These are phyloP conservation scores for Metschnikowia colocasiae DNA, from an alignment of 805 yeast genomes.

Conservation along the genomic window DNA sequence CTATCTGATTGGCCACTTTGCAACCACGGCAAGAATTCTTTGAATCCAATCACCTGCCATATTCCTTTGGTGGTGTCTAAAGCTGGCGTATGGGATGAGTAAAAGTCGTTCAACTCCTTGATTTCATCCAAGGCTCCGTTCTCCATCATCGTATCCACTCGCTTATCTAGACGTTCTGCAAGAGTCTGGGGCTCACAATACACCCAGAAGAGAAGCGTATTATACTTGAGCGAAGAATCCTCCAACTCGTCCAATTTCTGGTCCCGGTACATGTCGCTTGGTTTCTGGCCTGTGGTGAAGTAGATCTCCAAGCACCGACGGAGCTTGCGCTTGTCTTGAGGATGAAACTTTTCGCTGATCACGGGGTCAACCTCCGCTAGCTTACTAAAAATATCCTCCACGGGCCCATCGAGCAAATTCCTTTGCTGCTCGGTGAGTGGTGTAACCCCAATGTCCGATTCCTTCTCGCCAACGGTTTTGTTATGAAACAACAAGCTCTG, in stretches of 20 bases:
- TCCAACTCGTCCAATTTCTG: constrained; percentile 47
- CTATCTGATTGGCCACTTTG: constrained; percentile 15
- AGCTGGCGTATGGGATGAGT: constrained; percentile 25
- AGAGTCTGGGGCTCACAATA: constrained; percentile 60
- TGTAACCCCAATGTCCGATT: constrained; percentile 23
- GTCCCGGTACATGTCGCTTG: constrained; percentile 65
- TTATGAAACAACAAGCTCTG: constrained; percentile 74
- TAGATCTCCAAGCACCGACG: constrained; percentile 78
- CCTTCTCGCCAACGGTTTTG: constrained; percentile 48
- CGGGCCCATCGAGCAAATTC: constrained; percentile 53
- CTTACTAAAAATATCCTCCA: constrained; percentile 45
- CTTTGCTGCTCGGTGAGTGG: constrained; percentile 30
- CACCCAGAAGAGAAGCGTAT: constrained; percentile 77
- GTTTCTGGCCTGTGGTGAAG: constrained; percentile 58
- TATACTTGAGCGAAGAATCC: constrained; percentile 51
- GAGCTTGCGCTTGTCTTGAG: constrained; percentile 78
- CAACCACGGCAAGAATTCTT: constrained; percentile 79
- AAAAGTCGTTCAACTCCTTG: constrained; percentile 49
- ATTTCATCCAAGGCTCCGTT: constrained; percentile 72
- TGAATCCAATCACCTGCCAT: constrained; percentile 94
- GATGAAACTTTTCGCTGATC: constrained; percentile 81
- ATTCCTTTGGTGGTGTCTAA: constrained; percentile 70
- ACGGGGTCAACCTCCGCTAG: constrained; percentile 61
- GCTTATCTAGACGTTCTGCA: constrained; percentile 59
- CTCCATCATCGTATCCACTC: constrained; percentile 83